Base-by-base conservation (phyloP, 225 moss, liverwort and hornwort genomes). In the Polytrichum formosum region DNA sequence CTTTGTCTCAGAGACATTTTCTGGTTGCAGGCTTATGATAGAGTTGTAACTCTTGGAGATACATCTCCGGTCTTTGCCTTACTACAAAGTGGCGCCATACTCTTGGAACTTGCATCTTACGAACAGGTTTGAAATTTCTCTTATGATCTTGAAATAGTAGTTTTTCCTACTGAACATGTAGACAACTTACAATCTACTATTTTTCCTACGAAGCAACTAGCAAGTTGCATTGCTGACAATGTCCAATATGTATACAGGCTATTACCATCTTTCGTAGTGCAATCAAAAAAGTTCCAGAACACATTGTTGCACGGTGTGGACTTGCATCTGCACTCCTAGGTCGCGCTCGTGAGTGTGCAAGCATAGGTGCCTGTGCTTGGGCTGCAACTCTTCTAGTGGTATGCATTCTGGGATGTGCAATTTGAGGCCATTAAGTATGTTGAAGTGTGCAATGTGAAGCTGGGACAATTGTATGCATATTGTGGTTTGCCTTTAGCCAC, bases 311-410 rank as follows among this genome's bases (percentile, higher is more conserved):
- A 37, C 90, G 87, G 61, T 94, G 92, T 79, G 98, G 98, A 33
- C 92, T 98, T 81, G 98, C 86, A 67, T 83, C 88, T 78, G 94
- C 98, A 76, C 90, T 94, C 73, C 77, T 98, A 74, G 94, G 98
- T 58, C 88, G 90, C 75, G 87, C 94, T 87, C 91, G 98, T 74
- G 90, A 92, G 76, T 94, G 92, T 74, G 72, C 84, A 68, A 76
- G 78, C 64, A 79, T 83, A 64, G 98, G 94, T 70, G 98, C 94
- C 64, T 92, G 91, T 67, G 76, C 88, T 72, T 98, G 94, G 94
- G 88, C 85, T 80, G 91, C 92, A 64, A 81, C 67, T 31, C 87
- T 94, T 61, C 80, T 88, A 61, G 84, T 90, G 90, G 96, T 94
- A 76, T 46, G 6, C 7, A 53, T 19, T 59, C 23, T 58, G 6